Conservation (phyloP, 208 protist species). For the Leishmania tarentolae region DNA sequence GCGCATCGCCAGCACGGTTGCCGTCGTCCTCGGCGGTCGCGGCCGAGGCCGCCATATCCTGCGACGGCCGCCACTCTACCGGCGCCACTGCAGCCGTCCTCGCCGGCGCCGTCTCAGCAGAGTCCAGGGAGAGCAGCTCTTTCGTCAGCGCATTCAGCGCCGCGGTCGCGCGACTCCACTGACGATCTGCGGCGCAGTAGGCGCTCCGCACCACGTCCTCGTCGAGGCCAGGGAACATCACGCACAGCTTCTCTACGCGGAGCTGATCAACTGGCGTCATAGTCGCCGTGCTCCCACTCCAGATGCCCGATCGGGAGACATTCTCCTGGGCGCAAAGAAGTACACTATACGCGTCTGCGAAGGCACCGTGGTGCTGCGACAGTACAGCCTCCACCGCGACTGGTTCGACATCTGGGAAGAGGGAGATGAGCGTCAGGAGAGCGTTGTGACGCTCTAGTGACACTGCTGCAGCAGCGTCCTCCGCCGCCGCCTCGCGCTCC, state of each 20-base stretch:
- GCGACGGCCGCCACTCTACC: not conserved
- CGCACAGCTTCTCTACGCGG: slow-evolving; percentile 45
- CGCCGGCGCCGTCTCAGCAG: not conserved
- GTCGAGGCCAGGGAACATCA: slow-evolving; percentile 59
- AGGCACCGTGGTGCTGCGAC: slow-evolving; percentile 38
- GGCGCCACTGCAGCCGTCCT: not conserved
- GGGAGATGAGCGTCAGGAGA: slow-evolving; percentile 65
- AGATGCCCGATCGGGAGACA: slow-evolving; percentile 39
- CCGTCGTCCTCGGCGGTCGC: not conserved
- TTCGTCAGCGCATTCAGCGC: slow-evolving; percentile 58
- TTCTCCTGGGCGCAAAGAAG: slow-evolving; percentile 64
- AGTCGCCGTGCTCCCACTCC: slow-evolving; percentile 35
- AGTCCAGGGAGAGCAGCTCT: slow-evolving; percentile 42
- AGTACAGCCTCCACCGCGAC: slow-evolving; percentile 59
- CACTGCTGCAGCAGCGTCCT: slow-evolving; percentile 15
- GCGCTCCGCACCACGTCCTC: slow-evolving; percentile 51
- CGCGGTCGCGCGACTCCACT: slow-evolving; percentile 37
- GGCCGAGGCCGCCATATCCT: not conserved
- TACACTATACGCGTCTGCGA: slow-evolving; percentile 58
- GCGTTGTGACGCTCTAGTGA: slow-evolving; percentile 33
- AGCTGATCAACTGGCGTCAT: slow-evolving; percentile 51
- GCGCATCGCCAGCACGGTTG: not conserved
- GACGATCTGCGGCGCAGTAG: slow-evolving; percentile 37
- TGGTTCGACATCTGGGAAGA: slow-evolving; percentile 67
- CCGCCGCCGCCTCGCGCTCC: slow-evolving; percentile 25